These are phyloP conservation scores for Pestalotiopsis sp. DNA, from an alignment of 2,329 filamentous ascomycete species.

Conservation along the genomic window DNA sequence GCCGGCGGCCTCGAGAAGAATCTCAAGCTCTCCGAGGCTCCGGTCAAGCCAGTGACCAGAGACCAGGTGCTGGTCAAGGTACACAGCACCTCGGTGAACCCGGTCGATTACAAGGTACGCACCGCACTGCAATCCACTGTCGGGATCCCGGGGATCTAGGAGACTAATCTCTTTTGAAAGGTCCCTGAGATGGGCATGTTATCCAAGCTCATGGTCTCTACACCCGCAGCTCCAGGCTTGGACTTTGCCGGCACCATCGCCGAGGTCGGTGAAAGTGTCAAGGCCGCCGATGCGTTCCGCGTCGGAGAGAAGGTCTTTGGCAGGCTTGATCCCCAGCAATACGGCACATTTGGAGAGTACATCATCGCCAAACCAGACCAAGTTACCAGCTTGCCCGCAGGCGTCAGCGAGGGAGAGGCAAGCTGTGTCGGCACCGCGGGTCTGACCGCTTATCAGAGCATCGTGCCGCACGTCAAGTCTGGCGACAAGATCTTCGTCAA, in stretches of 20 bases:
- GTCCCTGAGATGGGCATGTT: constrained; percentile 41
- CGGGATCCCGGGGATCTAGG: neutral
- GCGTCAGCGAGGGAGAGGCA: constrained; percentile 41
- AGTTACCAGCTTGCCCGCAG: constrained; percentile 41
- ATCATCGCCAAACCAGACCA: constrained; percentile 29
- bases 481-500: constrained; percentile 60
- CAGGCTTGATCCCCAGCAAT: neutral
- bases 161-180: neutral
- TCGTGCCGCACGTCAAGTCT: constrained; percentile 42
- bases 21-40: constrained; percentile 2
- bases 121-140: neutral
- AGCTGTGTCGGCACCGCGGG: constrained; percentile 47
- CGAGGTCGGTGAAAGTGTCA: constrained; percentile 21
- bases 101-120: constrained; percentile 48
- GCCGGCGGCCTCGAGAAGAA: constrained; percentile 2
- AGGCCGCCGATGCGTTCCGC: constrained; percentile 9
- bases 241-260: constrained; percentile 53
- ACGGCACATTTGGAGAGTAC: constrained; percentile 44
- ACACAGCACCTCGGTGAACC: constrained; percentile 45
- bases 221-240: constrained; percentile 46
- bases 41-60: neutral
- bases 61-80: constrained; percentile 45
- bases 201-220: constrained; percentile 33
- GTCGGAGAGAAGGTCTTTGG: constrained; percentile 11
- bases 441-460: constrained; percentile 47